Evolutionary conservation across 1,284 basidiomycete genomes (phyloP).

Genomic region (Austroboletus novae-zelandiae): DNA sequence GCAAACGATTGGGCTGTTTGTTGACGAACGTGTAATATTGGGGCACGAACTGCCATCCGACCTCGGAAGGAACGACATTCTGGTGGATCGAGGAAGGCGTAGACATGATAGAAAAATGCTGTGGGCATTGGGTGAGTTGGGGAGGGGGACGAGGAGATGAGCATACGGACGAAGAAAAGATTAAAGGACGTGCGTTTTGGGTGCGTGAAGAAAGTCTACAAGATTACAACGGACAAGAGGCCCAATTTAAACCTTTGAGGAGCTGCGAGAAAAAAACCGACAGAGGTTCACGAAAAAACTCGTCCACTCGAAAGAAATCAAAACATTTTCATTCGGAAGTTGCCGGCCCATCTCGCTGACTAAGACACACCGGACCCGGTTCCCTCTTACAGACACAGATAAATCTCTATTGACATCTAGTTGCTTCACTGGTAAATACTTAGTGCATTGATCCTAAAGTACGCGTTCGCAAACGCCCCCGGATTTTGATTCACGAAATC

Average conservation of each 20-base stretch:
- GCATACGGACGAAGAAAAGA: slow-evolving; percentile 30
- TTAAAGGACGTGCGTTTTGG: slow-evolving; percentile 31
- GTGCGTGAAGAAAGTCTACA: slow-evolving; percentile 38
- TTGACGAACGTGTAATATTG: slow-evolving; percentile 98
- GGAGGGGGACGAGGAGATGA: background rate
- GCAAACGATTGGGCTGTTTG: slow-evolving; percentile 93
- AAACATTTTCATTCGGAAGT: slow-evolving; percentile 30
- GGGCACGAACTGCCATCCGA: slow-evolving; percentile 96
- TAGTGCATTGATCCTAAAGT: slow-evolving; percentile 21
- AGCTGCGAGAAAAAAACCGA: slow-evolving; percentile 16
- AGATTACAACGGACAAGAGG: slow-evolving; percentile 34
- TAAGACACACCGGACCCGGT: slow-evolving; percentile 16
- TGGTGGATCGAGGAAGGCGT: slow-evolving; percentile 39
- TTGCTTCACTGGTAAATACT: slow-evolving; percentile 13
- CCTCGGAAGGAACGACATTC: slow-evolving; percentile 79
- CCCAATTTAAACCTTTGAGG: slow-evolving; percentile 29
- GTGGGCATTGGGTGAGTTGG: slow-evolving; percentile 1
- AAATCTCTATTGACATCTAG: too few relatives aligned
- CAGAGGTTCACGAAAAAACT: slow-evolving; percentile 17
- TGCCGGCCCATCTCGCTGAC: slow-evolving; percentile 29
- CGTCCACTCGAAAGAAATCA: slow-evolving; percentile 10
- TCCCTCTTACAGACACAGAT: too few relatives aligned
- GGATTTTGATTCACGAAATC: slow-evolving; percentile 10
- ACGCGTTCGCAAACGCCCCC: slow-evolving; percentile 15
- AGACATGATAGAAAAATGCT: slow-evolving; percentile 34